Conservation (phyloP, 495 filamentous ascomycete genomes). For the Aspergillus coremiiformis region DNA sequence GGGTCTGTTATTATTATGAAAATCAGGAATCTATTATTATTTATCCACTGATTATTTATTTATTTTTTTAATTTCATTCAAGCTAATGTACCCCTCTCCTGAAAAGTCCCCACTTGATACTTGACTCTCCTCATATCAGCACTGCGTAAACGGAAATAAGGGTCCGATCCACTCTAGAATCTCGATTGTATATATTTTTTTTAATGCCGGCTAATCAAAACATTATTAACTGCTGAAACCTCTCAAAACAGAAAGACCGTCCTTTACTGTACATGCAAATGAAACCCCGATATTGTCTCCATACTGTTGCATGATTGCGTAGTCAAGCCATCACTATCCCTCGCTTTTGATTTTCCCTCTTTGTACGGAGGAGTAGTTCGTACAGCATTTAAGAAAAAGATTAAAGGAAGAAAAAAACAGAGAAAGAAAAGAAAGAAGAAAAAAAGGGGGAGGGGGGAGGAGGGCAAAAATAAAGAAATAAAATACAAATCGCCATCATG, state of each 20-base stretch:
- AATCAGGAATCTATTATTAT: too few relatives aligned
- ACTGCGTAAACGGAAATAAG: neutral
- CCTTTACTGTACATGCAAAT: conserved; percentile 10
- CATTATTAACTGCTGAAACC: neutral
- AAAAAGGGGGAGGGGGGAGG: too few relatives aligned
- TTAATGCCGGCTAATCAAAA: neutral
- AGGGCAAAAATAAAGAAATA: too few relatives aligned
- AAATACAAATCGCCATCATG: conserved; percentile 12
- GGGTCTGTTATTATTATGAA: too few relatives aligned
- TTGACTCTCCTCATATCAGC: neutral
- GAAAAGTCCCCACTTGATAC: neutral
- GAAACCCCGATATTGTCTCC: conserved; percentile 3
- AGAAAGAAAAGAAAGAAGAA: conserved; percentile 8
- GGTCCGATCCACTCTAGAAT: neutral
- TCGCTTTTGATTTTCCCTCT: conserved; percentile 19
- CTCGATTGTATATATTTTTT: neutral
- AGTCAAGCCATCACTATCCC: conserved; percentile 1
- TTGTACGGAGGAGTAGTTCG: conserved; percentile 10
- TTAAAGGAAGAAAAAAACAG: conserved; percentile 2
- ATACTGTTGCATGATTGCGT: neutral
- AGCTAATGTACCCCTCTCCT: neutral
- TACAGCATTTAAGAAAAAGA: neutral
- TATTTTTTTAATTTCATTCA: conserved; percentile 2
- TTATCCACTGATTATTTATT: conserved; percentile 1
- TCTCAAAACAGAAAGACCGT: neutral